Percentiles rank a stretch among this genome's conserved stretches.
Conservation (phyloP, 176 grass and related monocot genomes). For the Lolium perenne region DNA sequence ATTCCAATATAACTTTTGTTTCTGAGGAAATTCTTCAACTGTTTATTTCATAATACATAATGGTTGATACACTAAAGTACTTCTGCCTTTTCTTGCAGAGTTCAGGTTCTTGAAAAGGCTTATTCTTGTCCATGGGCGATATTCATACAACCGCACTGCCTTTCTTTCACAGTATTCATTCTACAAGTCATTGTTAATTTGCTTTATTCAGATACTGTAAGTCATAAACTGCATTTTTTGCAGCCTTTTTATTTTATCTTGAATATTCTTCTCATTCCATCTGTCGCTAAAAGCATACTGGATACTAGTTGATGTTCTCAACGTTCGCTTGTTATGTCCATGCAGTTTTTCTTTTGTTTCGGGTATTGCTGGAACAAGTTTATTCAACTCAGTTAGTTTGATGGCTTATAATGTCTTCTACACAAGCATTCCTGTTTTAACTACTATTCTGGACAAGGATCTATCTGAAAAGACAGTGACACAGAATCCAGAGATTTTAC, state of each 20-base stretch:
- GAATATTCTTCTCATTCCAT: slow-evolving; percentile 4
- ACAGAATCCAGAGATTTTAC: slow-evolving; percentile 93
- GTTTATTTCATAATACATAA: neutral
- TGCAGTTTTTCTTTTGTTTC: slow-evolving; percentile 98
- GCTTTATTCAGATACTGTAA: slow-evolving; percentile 99
- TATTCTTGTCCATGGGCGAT: slow-evolving; percentile 95
- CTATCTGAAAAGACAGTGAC: slow-evolving; percentile 92
- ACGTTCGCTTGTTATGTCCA: slow-evolving; percentile 37
- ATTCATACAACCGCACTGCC: slow-evolving; percentile 93
- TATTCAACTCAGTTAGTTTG: slow-evolving; percentile 96
- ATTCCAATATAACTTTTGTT: neutral
- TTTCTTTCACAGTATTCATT: slow-evolving; percentile 99
- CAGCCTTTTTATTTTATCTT: slow-evolving; percentile 17
- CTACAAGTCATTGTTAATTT: slow-evolving; percentile 98
- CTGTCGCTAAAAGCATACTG: slow-evolving; percentile 13
- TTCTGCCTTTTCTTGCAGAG: slow-evolving; percentile 55
- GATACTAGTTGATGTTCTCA: slow-evolving; percentile 26
- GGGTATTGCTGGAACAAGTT: slow-evolving; percentile 91
- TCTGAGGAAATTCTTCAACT: neutral
- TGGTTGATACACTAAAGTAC: slow-evolving; percentile 12
- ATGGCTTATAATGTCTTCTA: slow-evolving; percentile 99
- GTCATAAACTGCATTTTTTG: slow-evolving; percentile 40
- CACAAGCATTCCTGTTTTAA: slow-evolving; percentile 94
- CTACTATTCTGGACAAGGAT: slow-evolving; percentile 90
- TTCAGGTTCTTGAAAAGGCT: slow-evolving; percentile 96